Base-by-base conservation (phyloP, 345 rosid species). In the Bruguiera gymnorhiza region DNA sequence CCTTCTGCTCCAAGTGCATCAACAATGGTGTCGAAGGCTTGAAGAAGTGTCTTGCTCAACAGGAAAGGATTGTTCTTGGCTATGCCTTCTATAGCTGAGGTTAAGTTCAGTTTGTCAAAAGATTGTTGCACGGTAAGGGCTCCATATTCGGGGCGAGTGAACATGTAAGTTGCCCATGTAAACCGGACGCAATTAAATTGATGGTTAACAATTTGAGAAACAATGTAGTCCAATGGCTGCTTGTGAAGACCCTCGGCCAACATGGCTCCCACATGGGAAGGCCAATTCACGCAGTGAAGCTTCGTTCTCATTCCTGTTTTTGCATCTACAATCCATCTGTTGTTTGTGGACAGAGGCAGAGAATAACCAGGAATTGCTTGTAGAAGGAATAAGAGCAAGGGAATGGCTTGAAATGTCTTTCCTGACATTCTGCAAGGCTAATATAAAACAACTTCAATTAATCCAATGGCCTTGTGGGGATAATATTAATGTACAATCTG, bases 1-100 rank as follows among this genome's bases (percentile, higher is more conserved):
- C 76, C 72, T 18, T 77, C 69, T 20, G 18, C 43, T 11, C 79
- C 83, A 18, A 79, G 67, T 39, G 62, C 78, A 48, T 67, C 75
- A 66, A 79, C 65, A 4, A 79, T 79, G 8, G 74, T n/a, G 13
- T 70, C 70, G 26, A 60, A 84, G 34, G 82, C 85, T 51, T 72
- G 34, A 58, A 72, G 10, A 4, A 46, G 74, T 1, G 80, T 74
- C 79, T 60, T 59, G 57, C 19, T n/a, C 66, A 77, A 23, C 16
- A 79, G 9, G 0, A 3, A 55, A 43, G 83, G 85, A 65, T 81
- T 84, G 70, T 76, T 20, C 65, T 57, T 72, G 21, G 68, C 51
- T 4, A 81, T 32, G 9, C 83, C 85, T 8, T 20, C 57, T 21
- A 31, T 71, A 20, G 76, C 76, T 3, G 20, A 21, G 0, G 10